Percentiles rank a stretch among this genome's conserved stretches.
Evolutionary conservation across 106 monocot species (phyloP).

Genomic region (Dioscorea dumetorum): DNA sequence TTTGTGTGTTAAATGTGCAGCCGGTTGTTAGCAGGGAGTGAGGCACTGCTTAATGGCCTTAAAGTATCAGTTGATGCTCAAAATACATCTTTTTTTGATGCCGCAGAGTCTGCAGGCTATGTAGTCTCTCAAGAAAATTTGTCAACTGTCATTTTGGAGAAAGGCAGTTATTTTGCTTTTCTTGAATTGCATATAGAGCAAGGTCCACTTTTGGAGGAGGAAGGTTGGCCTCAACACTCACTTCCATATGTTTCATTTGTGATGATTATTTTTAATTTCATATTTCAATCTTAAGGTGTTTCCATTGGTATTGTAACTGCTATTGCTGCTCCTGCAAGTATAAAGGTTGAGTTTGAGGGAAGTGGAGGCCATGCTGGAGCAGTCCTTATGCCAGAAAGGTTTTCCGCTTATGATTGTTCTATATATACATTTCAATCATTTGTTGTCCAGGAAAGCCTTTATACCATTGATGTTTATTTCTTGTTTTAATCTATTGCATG

Average conservation of each 20-base stretch:
- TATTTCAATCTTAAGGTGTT: conserved; percentile 30
- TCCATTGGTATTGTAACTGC: conserved; percentile 95
- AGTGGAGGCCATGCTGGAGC: conserved; percentile 99
- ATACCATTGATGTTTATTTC: no score
- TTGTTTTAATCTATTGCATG: no score
- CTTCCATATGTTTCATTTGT: background rate
- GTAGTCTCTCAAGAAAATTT: conserved; percentile 39
- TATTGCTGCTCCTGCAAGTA: conserved; percentile 98
- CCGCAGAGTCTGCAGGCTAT: conserved; percentile 83
- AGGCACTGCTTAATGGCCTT: conserved; percentile 44
- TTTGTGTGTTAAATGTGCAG: conserved; percentile 36
- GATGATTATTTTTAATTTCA: background rate
- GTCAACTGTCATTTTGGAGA: conserved; percentile 56
- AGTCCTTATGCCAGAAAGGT: conserved; percentile 95
- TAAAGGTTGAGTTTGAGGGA: conserved; percentile 87
- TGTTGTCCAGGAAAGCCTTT: no score
- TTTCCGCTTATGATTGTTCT: background rate
- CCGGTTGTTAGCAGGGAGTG: conserved; percentile 79
- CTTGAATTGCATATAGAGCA: conserved; percentile 98
- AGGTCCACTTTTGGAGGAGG: conserved; percentile 88
- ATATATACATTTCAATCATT: no score
- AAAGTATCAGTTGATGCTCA: conserved; percentile 63
- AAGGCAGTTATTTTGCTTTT: conserved; percentile 80
- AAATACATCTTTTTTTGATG: conserved; percentile 79
- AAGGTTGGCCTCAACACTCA: conserved; percentile 50